Percentiles rank a stretch among this genome's conserved stretches.
Evolutionary conservation across 2,329 filamentous ascomycete species (phyloP).

Genomic region (Camillea tinctor): DNA sequence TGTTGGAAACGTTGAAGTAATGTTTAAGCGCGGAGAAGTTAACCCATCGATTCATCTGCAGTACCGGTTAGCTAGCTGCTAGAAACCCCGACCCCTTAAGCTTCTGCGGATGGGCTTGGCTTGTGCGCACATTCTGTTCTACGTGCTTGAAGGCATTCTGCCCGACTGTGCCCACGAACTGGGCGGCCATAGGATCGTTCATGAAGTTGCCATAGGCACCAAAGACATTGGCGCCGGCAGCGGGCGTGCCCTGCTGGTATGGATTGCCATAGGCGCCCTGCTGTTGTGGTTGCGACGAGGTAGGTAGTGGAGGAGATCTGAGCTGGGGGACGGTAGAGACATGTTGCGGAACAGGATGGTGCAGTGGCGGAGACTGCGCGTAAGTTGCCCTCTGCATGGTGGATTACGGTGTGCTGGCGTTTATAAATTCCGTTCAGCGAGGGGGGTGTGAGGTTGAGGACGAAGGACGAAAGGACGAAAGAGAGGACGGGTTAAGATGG

Average conservation of each 20-base stretch:
- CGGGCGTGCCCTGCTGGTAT: constrained; percentile 62
- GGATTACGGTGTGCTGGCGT: constrained; percentile 7
- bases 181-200: constrained; percentile 82
- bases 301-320: constrained; percentile 84
- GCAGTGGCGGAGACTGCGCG: constrained; percentile 86
- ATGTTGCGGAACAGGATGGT: constrained; percentile 97
- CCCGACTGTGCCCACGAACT: constrained; percentile 92
- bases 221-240: constrained; percentile 54
- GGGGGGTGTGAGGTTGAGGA: background rate
- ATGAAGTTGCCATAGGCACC: constrained; percentile 88
- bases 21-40: constrained; percentile 93
- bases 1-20: constrained; percentile 99
- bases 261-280: constrained; percentile 69
- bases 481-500: too few relatives aligned
- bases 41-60: constrained; percentile 68
- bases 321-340: constrained; percentile 97
- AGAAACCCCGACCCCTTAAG: background rate
- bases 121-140: constrained; percentile 78
- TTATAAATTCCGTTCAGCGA: background rate
- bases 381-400: constrained; percentile 86
- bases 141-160: constrained; percentile 90
- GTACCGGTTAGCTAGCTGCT: constrained; percentile 9
- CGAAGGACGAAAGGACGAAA: too few relatives aligned
- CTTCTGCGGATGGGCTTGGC: background rate
- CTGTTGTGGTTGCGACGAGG: constrained; percentile 65